phyloP scores from a whole-genome alignment of 1,139 yeast species.

The Petasospora fabianii region DNA sequence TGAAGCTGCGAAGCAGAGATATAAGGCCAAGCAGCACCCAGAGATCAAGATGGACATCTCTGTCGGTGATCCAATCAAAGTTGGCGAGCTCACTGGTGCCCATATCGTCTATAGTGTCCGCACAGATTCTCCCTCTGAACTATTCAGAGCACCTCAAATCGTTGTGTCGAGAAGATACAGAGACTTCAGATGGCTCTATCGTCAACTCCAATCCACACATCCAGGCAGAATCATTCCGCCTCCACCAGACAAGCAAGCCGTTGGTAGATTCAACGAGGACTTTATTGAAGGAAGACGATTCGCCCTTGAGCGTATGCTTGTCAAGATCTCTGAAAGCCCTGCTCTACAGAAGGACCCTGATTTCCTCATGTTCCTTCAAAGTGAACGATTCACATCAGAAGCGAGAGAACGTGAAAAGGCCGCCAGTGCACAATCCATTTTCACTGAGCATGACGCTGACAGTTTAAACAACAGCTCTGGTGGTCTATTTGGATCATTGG shows the following conservation, averaged over 20 bases:
- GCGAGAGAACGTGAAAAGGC: slow-evolving; percentile 59
- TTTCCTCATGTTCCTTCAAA: slow-evolving; percentile 71
- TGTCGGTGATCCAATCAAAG: slow-evolving; percentile 89
- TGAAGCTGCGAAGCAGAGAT: slow-evolving; percentile 15
- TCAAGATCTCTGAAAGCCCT: slow-evolving; percentile 56
- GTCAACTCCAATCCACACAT: slow-evolving; percentile 79
- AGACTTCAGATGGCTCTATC: slow-evolving; percentile 85
- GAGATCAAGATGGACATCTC: slow-evolving; percentile 50
- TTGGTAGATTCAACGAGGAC: slow-evolving; percentile 83
- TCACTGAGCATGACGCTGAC: slow-evolving; percentile 31
- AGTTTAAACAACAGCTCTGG: slow-evolving; percentile 24
- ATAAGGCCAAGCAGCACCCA: slow-evolving; percentile 17
- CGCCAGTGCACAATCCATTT: slow-evolving; percentile 43
- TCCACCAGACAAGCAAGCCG: slow-evolving; percentile 93
- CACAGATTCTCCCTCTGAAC: slow-evolving; percentile 46
- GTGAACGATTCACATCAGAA: slow-evolving; percentile 64
- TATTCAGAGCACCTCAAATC: slow-evolving; percentile 35
- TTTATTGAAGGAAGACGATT: slow-evolving; percentile 83
- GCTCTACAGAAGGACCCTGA: slow-evolving; percentile 67
- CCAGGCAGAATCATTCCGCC: slow-evolving; percentile 94
- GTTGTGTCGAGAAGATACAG: slow-evolving; percentile 73
- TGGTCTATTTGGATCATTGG: slow-evolving; percentile 29
- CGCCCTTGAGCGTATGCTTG: slow-evolving; percentile 86
- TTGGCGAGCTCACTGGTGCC: slow-evolving; percentile 85
- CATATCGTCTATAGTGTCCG: slow-evolving; percentile 84